Percentiles rank a stretch among this genome's conserved stretches.
Conservation (phyloP, 805 yeast genomes). For the Suhomyces xylopsoci region DNA sequence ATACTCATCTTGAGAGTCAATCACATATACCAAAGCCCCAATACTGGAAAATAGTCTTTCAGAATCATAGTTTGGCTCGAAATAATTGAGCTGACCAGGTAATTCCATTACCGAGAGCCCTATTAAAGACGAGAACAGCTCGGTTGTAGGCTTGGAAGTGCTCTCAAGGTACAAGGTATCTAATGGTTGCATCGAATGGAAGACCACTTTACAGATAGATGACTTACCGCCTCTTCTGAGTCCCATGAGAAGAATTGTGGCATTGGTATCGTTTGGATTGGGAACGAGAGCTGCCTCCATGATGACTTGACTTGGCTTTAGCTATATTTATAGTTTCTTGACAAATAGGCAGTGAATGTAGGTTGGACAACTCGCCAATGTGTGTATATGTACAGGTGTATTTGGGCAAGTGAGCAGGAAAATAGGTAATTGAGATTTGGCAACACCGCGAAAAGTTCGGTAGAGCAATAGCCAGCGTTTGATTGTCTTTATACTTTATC, state of each 20-base stretch:
- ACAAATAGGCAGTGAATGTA: neutral
- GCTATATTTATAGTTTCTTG: neutral
- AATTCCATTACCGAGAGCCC: conserved; percentile 88
- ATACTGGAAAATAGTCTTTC: conserved; percentile 74
- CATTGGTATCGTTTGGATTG: conserved; percentile 54
- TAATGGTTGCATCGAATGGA: conserved; percentile 93
- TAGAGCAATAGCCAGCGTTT: neutral
- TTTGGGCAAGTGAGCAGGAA: neutral
- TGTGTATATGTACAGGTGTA: neutral
- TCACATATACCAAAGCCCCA: conserved; percentile 90
- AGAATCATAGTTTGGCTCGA: conserved; percentile 80
- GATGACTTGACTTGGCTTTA: neutral
- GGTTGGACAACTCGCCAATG: neutral
- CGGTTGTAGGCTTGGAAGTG: conserved; percentile 85
- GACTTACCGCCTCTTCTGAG: conserved; percentile 89
- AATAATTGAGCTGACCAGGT: conserved; percentile 89
- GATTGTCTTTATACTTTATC: neutral
- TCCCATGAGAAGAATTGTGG: conserved; percentile 87
- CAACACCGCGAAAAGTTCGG: neutral
- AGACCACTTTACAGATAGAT: conserved; percentile 91
- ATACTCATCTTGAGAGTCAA: conserved; percentile 95
- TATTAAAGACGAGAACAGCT: conserved; percentile 77
- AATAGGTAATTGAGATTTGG: neutral
- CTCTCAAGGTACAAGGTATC: conserved; percentile 89
- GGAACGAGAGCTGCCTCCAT: conserved; percentile 21